Evolutionary conservation across 2,329 filamentous ascomycete genomes (phyloP).

Genomic region (Ceratocystis papillata): DNA sequence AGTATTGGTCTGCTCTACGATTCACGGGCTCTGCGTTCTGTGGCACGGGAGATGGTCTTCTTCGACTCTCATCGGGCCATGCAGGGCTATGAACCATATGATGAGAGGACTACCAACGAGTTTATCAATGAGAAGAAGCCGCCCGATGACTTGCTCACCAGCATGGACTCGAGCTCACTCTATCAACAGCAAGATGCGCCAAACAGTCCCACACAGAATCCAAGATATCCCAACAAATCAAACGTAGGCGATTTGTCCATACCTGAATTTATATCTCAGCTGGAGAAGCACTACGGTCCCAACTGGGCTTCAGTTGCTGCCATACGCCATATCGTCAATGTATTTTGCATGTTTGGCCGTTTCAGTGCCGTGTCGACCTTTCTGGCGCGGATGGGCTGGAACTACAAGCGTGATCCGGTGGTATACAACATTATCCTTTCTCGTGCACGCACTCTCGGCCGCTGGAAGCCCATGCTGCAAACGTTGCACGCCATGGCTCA

Average conservation of each 20-base stretch:
- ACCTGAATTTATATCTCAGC: conserved; percentile 33
- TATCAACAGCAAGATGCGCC: not conserved
- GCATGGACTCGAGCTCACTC: not conserved
- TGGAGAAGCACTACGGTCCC: conserved; percentile 37
- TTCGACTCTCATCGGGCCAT: conserved; percentile 37
- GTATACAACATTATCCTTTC: conserved; percentile 23
- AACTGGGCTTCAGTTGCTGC: conserved; percentile 36
- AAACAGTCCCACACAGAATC: not conserved
- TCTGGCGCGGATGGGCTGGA: not conserved
- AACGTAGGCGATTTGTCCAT: not conserved
- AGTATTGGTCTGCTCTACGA: conserved; percentile 36
- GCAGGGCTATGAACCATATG: conserved; percentile 27
- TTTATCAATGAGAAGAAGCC: conserved; percentile 7
- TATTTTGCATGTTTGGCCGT: conserved; percentile 35
- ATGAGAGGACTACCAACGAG: not conserved
- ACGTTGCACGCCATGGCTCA: conserved; percentile 3
- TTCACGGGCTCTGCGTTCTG: conserved; percentile 31
- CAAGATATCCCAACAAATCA: not conserved
- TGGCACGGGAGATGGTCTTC: conserved; percentile 37
- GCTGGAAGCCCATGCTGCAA: conserved; percentile 5
- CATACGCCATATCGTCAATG: conserved; percentile 34
- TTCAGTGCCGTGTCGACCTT: conserved; percentile 15
- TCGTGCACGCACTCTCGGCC: conserved; percentile 14
- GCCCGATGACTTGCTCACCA: not conserved
- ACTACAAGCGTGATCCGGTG: conserved; percentile 14